Conservation (phyloP, 495 filamentous ascomycete species). For the Trichocladium antarcticum region DNA sequence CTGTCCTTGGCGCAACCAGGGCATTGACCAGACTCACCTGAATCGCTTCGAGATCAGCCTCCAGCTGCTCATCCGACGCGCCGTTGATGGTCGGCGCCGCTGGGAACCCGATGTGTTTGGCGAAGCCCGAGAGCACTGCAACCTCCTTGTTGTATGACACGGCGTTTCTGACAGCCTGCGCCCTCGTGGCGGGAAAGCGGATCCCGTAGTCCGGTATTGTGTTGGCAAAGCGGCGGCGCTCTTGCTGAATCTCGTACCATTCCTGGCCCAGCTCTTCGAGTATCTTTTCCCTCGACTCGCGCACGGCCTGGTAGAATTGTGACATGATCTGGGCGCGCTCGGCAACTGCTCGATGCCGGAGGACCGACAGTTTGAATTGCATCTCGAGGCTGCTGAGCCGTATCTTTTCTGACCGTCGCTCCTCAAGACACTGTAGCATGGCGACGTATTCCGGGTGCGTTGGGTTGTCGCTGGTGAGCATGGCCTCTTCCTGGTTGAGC, state of each 20-base stretch:
- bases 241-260: slow-evolving; percentile 84
- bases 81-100: slow-evolving; percentile 74
- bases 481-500: slow-evolving; percentile 70
- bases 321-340: slow-evolving; percentile 72
- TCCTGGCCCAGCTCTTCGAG: slow-evolving; percentile 70
- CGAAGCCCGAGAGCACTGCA: slow-evolving; percentile 76
- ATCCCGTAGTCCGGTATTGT: slow-evolving; percentile 69
- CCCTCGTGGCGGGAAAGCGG: slow-evolving; percentile 56
- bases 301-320: slow-evolving; percentile 73
- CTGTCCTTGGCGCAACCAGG: background rate
- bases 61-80: slow-evolving; percentile 59
- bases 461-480: slow-evolving; percentile 61
- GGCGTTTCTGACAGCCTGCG: slow-evolving; percentile 65
- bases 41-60: slow-evolving; percentile 83
- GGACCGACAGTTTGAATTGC: slow-evolving; percentile 57
- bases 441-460: slow-evolving; percentile 83
- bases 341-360: slow-evolving; percentile 62
- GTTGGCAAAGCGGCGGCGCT: slow-evolving; percentile 71
- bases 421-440: slow-evolving; percentile 73
- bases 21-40: slow-evolving; percentile 50
- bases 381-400: slow-evolving; percentile 59
- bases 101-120: slow-evolving; percentile 90
- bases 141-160: slow-evolving; percentile 89
- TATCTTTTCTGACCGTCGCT: slow-evolving; percentile 67
- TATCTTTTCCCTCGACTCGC: slow-evolving; percentile 70